Evolutionary conservation across 2,329 filamentous ascomycete genomes (phyloP).

Genomic region (Claviceps arundinis): DNA sequence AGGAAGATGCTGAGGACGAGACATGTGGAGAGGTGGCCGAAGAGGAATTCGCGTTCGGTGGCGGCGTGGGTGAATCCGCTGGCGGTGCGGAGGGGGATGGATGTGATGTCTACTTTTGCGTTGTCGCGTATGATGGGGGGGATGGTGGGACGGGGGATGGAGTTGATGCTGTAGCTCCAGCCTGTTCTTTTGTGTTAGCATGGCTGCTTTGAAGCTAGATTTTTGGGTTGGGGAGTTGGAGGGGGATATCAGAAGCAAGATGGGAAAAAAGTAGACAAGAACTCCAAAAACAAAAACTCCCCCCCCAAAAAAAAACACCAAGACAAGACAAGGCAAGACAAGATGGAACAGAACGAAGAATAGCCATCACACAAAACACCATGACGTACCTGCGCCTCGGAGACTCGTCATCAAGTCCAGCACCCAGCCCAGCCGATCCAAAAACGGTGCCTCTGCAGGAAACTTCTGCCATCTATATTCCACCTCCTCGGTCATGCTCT

Average conservation of each 20-base stretch:
- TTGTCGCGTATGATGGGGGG: constrained; percentile 20
- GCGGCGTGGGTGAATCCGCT: constrained; percentile 32
- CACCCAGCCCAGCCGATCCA: constrained; percentile 40
- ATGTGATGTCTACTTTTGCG: constrained; percentile 26
- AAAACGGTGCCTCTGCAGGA: constrained; percentile 34
- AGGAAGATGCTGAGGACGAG: constrained; percentile 49
- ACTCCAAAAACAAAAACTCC: too few relatives aligned
- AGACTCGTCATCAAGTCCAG: constrained; percentile 41
- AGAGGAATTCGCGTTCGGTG: constrained; percentile 31
- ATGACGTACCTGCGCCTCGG: constrained; percentile 36
- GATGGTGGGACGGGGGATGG: constrained; percentile 33
- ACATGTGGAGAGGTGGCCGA: constrained; percentile 30
- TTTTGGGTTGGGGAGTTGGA: too few relatives aligned
- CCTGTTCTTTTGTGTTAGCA: constrained; percentile 20
- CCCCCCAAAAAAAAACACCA: background rate
- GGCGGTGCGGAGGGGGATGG: constrained; percentile 27
- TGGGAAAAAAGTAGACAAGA: too few relatives aligned
- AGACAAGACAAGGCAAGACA: background rate
- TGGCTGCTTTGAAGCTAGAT: too few relatives aligned
- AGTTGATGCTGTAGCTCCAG: constrained; percentile 43
- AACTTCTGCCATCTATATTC: constrained; percentile 50
- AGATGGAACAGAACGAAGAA: background rate
- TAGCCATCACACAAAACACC: background rate
- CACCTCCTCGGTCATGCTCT: constrained; percentile 13
- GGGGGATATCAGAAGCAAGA: too few relatives aligned